These are phyloP conservation scores for Polytrichum commune DNA, from an alignment of 225 moss, liverwort and hornwort species.

Conservation along the genomic window DNA sequence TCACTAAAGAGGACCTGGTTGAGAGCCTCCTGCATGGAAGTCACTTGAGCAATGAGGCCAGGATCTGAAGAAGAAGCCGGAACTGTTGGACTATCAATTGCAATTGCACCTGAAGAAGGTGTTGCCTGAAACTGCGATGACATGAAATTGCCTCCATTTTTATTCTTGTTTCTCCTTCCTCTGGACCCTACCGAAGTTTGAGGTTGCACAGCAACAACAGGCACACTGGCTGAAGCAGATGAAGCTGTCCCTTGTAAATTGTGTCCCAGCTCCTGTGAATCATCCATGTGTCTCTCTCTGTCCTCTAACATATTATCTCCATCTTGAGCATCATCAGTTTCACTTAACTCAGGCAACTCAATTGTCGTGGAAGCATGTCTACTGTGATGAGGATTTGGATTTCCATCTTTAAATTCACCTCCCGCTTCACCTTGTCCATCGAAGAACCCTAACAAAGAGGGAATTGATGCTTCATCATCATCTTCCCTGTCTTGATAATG, in stretches of 20 bases:
- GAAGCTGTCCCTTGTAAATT: conserved; percentile 39
- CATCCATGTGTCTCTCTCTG: conserved; percentile 28
- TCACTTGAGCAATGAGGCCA: conserved; percentile 49
- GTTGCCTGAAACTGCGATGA: conserved; percentile 19
- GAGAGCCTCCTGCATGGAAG: conserved; percentile 65
- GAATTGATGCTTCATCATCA: conserved; percentile 11
- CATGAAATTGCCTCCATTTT: conserved; percentile 42
- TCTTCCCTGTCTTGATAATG: conserved; percentile 7
- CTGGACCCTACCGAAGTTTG: conserved; percentile 44
- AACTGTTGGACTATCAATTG: conserved; percentile 28
- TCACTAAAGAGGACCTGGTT: conserved; percentile 48
- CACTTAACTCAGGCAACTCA: conserved; percentile 23
- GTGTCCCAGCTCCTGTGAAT: conserved; percentile 50
- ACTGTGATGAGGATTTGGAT: not conserved
- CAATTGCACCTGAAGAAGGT: conserved; percentile 9
- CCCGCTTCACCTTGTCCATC: conserved; percentile 23
- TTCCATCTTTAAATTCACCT: conserved; percentile 23
- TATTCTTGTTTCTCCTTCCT: conserved; percentile 83
- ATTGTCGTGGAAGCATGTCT: conserved; percentile 1
- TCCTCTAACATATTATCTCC: conserved; percentile 51
- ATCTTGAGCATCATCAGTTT: conserved; percentile 38
- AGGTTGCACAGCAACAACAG: conserved; percentile 31
- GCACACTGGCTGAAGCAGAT: conserved; percentile 28
- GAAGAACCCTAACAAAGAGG: conserved; percentile 19
- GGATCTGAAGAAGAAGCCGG: conserved; percentile 35